A percentile compares a stretch with the other conserved stretches of the same genome.
phyloP scores from a whole-genome alignment of 441 rosid genomes.

The Macaranga tanarius region DNA sequence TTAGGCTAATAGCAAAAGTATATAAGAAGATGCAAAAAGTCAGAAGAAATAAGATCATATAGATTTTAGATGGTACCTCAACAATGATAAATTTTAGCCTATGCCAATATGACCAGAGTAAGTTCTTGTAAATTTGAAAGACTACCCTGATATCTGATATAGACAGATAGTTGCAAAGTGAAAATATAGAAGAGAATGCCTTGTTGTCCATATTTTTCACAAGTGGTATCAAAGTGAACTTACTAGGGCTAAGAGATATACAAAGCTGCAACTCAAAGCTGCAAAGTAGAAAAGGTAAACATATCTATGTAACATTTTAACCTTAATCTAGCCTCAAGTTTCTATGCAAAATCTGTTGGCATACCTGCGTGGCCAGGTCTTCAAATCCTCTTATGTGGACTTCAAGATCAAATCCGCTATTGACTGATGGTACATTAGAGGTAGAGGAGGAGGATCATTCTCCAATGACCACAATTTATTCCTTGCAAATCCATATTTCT shows the following conservation, averaged over 20 bases:
- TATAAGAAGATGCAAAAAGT: too few species aligned
- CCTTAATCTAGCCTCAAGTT: not conserved
- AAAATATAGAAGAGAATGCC: slow-evolving; percentile 85
- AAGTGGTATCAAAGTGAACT: slow-evolving; percentile 80
- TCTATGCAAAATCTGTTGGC: slow-evolving; percentile 20
- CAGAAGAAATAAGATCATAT: not conserved
- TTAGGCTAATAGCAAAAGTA: too few species aligned
- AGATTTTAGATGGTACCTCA: not conserved
- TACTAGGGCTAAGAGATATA: slow-evolving; percentile 69
- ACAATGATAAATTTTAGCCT: slow-evolving; percentile 13
- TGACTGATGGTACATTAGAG: too few species aligned
- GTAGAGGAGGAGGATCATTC: slow-evolving; percentile 62
- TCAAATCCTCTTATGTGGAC: slow-evolving; percentile 79
- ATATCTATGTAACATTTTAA: slow-evolving; percentile 4
- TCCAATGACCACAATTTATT: slow-evolving; percentile 86
- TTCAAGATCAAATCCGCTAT: too few species aligned
- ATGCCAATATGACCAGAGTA: slow-evolving; percentile 14
- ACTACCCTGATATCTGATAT: slow-evolving; percentile 90
- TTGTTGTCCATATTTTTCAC: slow-evolving; percentile 86
- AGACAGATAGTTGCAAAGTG: slow-evolving; percentile 81
- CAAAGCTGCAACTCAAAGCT: slow-evolving; percentile 91
- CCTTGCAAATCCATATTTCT: slow-evolving; percentile 90
- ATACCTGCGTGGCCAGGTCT: slow-evolving; percentile 84
- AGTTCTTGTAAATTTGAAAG: slow-evolving; percentile 18
- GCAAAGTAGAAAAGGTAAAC: slow-evolving; percentile 23